A percentile compares a stretch with the other conserved stretches of the same genome.
These are phyloP conservation scores for Mucor indicus DNA, from an alignment of 371 early-diverging fungal species.

Conservation along the genomic window DNA sequence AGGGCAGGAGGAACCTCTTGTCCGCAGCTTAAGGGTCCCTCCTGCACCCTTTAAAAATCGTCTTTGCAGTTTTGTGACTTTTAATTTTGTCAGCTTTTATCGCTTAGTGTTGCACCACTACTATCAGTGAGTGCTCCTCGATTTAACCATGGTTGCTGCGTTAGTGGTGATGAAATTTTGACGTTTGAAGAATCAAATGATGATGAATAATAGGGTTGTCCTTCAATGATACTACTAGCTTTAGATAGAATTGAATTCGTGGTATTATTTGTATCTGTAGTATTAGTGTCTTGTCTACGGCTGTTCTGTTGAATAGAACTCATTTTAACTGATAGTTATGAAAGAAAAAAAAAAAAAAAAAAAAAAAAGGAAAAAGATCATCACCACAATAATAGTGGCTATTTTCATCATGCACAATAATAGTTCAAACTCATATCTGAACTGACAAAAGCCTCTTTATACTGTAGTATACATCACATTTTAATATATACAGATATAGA, in stretches of 20 bases:
- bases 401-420: not conserved
- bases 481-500: too few species aligned
- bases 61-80: too few species aligned
- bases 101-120: not conserved
- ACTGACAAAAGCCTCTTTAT: too few species aligned
- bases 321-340: not conserved
- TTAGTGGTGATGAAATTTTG: constrained; percentile 5
- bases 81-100: constrained; percentile 9
- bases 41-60: too few species aligned
- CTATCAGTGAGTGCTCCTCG: not conserved
- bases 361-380: not conserved
- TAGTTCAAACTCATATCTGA: not conserved
- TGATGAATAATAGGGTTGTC: not conserved
- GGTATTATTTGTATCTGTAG: too few species aligned
- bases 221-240: not conserved
- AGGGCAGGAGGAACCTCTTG: too few species aligned
- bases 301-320: not conserved
- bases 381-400: too few species aligned
- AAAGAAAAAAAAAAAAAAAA: constrained; percentile 2
- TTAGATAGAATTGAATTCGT: too few species aligned
- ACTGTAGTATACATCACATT: too few species aligned
- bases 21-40: too few species aligned
- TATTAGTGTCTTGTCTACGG: too few species aligned
- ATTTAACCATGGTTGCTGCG: not conserved
- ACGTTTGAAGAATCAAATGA: constrained; percentile 4